phyloP scores from a whole-genome alignment of 2,329 filamentous ascomycete species.

The Aspergillus fumigatiaffinis region DNA sequence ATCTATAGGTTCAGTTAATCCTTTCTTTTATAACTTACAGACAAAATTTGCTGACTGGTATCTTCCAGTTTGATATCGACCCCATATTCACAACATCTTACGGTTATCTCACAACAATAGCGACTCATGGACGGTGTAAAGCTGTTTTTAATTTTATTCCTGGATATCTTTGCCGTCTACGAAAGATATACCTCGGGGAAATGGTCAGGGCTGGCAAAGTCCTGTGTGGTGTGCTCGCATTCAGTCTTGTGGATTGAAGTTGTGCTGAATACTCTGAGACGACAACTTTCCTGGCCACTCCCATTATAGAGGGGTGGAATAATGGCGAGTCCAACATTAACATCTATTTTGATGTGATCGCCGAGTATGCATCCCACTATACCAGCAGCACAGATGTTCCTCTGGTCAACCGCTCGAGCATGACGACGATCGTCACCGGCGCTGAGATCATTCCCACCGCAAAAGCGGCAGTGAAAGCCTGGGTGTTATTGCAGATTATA shows the following conservation, averaged over 20 bases:
- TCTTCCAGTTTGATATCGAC: no score
- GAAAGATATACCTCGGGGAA: background rate
- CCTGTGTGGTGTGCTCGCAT: constrained; percentile 1
- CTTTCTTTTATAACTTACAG: no score
- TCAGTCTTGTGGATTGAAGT: background rate
- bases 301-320: background rate
- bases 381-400: background rate
- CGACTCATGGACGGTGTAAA: no score
- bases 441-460: no score
- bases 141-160: background rate
- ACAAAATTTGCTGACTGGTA: no score
- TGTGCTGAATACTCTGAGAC: background rate
- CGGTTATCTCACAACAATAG: no score
- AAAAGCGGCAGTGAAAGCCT: no score
- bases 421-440: background rate
- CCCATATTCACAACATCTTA: no score
- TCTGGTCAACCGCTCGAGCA: background rate
- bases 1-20: no score
- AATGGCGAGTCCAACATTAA: background rate
- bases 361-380: background rate
- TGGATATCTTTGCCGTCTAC: background rate
- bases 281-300: background rate
- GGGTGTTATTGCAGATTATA: no score
- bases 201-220: background rate
- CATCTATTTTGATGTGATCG: background rate